phyloP scores from a whole-genome alignment of 352 stramenopile genomes.

The Phytophthora syringae region DNA sequence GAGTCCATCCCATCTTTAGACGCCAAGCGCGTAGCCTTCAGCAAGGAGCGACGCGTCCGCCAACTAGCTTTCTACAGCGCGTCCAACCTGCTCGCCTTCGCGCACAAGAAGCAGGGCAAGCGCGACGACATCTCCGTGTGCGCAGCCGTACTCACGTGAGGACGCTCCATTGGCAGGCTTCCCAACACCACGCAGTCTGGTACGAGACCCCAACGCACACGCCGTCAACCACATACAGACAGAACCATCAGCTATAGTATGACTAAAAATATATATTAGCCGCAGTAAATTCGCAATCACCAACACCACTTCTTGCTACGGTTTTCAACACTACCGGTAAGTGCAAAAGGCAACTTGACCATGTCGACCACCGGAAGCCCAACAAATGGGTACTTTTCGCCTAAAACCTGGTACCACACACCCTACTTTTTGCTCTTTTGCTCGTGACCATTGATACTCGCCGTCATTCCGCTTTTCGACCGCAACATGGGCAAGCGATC shows the following conservation, averaged over 20 bases:
- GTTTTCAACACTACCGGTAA: too few relatives aligned
- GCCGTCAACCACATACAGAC: constrained; percentile 19
- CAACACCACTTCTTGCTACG: too few relatives aligned
- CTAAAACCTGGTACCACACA: background rate
- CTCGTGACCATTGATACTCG: constrained; percentile 24
- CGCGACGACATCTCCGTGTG: constrained; percentile 89
- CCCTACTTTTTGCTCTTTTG: constrained; percentile 9
- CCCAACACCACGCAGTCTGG: constrained; percentile 15
- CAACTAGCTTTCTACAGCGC: constrained; percentile 90
- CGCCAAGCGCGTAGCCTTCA: constrained; percentile 66
- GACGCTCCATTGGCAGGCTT: constrained; percentile 31
- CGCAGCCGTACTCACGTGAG: constrained; percentile 78
- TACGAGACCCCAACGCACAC: constrained; percentile 2
- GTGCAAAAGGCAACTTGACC: background rate
- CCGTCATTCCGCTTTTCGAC: constrained; percentile 7
- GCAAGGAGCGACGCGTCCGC: constrained; percentile 85
- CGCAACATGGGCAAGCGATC: constrained; percentile 56
- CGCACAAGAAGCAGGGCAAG: constrained; percentile 90
- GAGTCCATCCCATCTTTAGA: constrained; percentile 70
- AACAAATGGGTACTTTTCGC: background rate
- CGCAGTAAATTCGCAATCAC: background rate
- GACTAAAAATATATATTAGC: constrained; percentile 41
- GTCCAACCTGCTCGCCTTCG: constrained; percentile 88
- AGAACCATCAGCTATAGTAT: constrained; percentile 24
- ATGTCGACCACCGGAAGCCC: background rate